phyloP scores from a whole-genome alignment of 1,284 basidiomycete genomes.

The Mycena citricolor region DNA sequence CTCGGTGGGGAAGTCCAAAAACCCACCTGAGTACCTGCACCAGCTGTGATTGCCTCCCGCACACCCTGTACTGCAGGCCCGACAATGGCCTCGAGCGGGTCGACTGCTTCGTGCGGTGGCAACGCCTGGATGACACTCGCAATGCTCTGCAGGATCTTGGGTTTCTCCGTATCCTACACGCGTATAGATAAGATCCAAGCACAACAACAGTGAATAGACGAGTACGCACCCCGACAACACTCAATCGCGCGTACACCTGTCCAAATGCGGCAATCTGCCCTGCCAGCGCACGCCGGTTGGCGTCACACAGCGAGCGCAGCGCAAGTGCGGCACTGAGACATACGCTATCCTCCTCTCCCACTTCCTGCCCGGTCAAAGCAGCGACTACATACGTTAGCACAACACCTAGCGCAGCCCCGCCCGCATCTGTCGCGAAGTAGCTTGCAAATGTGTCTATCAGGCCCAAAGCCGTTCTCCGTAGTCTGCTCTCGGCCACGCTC shows the following conservation, averaged over 20 bases:
- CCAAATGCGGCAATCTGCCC: slow-evolving; percentile 83
- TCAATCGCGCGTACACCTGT: slow-evolving; percentile 74
- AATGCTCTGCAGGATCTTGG: slow-evolving; percentile 87
- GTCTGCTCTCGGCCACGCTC: slow-evolving; percentile 33
- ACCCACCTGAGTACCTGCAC: slow-evolving; percentile 50
- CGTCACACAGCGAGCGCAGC: slow-evolving; percentile 82
- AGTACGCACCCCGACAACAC: slow-evolving; percentile 65
- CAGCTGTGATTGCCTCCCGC: slow-evolving; percentile 59
- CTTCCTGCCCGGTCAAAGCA: slow-evolving; percentile 1
- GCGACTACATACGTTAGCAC: neutral
- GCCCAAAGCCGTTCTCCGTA: slow-evolving; percentile 70
- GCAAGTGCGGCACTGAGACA: slow-evolving; percentile 58
- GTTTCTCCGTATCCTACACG: slow-evolving; percentile 77
- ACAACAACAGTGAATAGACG: neutral
- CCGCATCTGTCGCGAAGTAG: slow-evolving; percentile 16
- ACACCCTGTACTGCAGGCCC: slow-evolving; percentile 74
- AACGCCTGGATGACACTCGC: slow-evolving; percentile 88
- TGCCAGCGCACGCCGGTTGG: slow-evolving; percentile 77
- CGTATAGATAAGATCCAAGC: neutral
- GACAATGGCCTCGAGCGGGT: slow-evolving; percentile 79
- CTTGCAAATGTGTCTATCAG: slow-evolving; percentile 73
- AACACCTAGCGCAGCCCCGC: slow-evolving; percentile 16
- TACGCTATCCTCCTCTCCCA: slow-evolving; percentile 13
- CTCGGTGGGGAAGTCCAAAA: neutral
- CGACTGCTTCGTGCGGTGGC: slow-evolving; percentile 71